Evolutionary conservation across 352 stramenopile genomes (phyloP).

Genomic region (Globisporangium paroecandrum): DNA sequence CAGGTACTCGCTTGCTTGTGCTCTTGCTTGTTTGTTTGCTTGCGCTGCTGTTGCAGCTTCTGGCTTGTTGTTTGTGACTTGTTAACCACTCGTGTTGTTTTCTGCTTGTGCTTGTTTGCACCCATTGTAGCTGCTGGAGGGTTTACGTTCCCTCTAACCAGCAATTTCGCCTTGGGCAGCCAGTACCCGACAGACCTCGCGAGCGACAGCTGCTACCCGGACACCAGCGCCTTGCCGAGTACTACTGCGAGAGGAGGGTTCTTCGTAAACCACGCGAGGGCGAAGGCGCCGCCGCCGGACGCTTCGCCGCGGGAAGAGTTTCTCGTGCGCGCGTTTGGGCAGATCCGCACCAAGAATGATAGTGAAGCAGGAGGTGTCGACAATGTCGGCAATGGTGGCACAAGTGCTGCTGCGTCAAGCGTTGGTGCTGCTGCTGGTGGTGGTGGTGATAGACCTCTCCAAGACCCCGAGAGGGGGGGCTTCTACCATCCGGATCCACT

Average conservation of each 20-base stretch:
- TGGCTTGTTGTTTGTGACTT: neutral
- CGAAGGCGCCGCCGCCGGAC: constrained; percentile 20
- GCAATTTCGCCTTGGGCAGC: neutral
- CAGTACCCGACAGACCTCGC: neutral
- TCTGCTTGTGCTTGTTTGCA: neutral
- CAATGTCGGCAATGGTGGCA: neutral
- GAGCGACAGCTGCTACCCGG: neutral
- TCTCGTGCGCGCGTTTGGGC: constrained; percentile 70
- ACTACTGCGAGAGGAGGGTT: neutral
- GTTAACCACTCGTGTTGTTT: neutral
- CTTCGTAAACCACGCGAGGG: neutral
- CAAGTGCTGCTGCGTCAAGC: too few species aligned
- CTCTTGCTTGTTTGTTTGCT: neutral
- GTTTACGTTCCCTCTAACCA: constrained; percentile 3
- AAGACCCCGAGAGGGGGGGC: neutral
- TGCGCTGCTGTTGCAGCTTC: neutral
- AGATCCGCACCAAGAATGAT: constrained; percentile 26
- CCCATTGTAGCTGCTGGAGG: neutral
- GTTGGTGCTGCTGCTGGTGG: neutral
- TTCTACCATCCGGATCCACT: neutral
- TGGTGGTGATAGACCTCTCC: neutral
- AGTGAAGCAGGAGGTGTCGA: neutral
- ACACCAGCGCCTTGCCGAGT: neutral
- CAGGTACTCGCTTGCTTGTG: neutral
- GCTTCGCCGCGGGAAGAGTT: constrained; percentile 65